These are phyloP conservation scores for Elaphomyces granulatus DNA, from an alignment of 495 filamentous ascomycete species.

Conservation along the genomic window DNA sequence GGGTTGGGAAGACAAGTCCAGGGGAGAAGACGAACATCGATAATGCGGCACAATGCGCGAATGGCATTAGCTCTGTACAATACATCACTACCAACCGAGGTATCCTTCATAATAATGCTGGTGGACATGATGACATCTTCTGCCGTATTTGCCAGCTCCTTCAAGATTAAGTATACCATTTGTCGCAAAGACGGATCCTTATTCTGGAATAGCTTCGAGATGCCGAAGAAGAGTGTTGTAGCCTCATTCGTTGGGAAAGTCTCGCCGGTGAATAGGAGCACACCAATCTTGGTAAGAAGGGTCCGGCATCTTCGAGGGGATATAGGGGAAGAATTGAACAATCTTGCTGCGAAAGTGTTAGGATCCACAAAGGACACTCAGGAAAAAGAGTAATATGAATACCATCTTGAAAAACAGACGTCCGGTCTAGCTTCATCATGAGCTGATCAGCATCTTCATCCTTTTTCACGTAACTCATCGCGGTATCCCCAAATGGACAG, in stretches of 20 bases:
- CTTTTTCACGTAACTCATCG: conserved; percentile 95
- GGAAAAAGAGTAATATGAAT: conserved; percentile 15
- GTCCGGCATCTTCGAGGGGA: conserved; percentile 90
- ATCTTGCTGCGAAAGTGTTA: conserved; percentile 48
- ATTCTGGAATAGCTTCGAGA: conserved; percentile 99
- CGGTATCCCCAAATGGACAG: conserved; percentile 24
- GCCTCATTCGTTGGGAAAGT: conserved; percentile 94
- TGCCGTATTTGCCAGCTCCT: conserved; percentile 89
- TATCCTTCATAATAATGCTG: conserved; percentile 99
- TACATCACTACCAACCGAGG: conserved; percentile 85
- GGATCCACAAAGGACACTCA: conserved; percentile 7
- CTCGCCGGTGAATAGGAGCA: conserved; percentile 94
- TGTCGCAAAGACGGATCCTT: conserved; percentile 96
- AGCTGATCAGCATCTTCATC: conserved; percentile 91
- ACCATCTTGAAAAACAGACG: conserved; percentile 99
- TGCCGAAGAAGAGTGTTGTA: conserved; percentile 96
- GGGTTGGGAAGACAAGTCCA: too few species aligned
- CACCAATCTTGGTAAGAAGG: conserved; percentile 91
- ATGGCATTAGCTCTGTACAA: conserved; percentile 97
- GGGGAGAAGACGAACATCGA: conserved; percentile 67
- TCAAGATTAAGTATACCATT: conserved; percentile 97
- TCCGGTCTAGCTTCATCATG: conserved; percentile 92
- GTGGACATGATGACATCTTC: conserved; percentile 99
- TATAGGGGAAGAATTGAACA: conserved; percentile 95
- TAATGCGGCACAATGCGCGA: conserved; percentile 87